Evolutionary conservation across 2,329 filamentous ascomycete species (phyloP).

Genomic region (Colletotrichum sp.): DNA sequence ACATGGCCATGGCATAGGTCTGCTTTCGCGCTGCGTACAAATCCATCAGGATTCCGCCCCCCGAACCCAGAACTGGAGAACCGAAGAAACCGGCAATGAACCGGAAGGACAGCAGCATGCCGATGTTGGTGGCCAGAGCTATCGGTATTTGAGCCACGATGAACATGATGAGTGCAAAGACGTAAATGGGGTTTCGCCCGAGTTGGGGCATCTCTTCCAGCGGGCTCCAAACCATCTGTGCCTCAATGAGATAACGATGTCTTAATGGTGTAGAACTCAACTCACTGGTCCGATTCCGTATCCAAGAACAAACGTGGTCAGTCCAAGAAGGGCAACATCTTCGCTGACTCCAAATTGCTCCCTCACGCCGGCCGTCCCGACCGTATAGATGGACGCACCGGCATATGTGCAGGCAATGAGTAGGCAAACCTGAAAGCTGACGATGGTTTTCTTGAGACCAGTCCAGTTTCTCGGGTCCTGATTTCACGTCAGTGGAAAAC

Average conservation of each 20-base stretch:
- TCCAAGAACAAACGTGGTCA: conserved; percentile 80
- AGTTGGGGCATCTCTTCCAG: conserved; percentile 23
- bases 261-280: background rate
- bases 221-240: conserved; percentile 21
- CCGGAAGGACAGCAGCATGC: conserved; percentile 23
- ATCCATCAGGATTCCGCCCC: background rate
- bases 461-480: conserved; percentile 86
- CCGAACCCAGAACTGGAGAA: conserved; percentile 3
- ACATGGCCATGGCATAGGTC: background rate
- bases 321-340: conserved; percentile 74
- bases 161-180: conserved; percentile 22
- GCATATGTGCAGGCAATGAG: conserved; percentile 9
- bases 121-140: conserved; percentile 16
- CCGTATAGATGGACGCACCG: conserved; percentile 72
- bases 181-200: conserved; percentile 22
- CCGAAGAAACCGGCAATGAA: conserved; percentile 26
- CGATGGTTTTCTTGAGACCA: conserved; percentile 59
- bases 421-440: conserved; percentile 64
- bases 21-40: conserved; percentile 8
- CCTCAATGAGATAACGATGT: background rate
- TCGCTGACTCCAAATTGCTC: conserved; percentile 71
- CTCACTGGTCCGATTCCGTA: conserved; percentile 69
- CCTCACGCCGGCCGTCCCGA: conserved; percentile 69
- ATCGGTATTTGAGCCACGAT: conserved; percentile 16
- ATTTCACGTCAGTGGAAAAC: background rate